Evolutionary conservation across 768 basidiomycete genomes (phyloP).

Genomic region (Leucosporidium scottii): DNA sequence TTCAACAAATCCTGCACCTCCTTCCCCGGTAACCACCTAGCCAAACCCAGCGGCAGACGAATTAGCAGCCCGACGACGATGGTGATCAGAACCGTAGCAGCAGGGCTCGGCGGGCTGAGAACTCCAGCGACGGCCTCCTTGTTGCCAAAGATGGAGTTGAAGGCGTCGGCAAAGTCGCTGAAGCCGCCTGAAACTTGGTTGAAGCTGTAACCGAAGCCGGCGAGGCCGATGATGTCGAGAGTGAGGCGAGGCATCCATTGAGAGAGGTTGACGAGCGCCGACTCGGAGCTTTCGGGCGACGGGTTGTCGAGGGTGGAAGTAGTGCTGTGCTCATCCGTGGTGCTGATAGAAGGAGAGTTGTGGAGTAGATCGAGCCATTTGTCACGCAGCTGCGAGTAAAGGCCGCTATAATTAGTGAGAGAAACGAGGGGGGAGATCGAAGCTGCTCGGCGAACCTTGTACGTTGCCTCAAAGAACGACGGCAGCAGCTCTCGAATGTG

Average conservation of each 20-base stretch:
- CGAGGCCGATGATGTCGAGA: slow-evolving; percentile 34
- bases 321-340: too few species aligned
- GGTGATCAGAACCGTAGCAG: too few species aligned
- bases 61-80: too few species aligned
- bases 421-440: too few species aligned
- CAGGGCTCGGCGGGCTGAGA: too few species aligned
- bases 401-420: too few species aligned
- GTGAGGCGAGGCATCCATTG: slow-evolving; percentile 41
- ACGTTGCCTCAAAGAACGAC: slow-evolving; percentile 22
- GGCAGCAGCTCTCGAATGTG: slow-evolving; percentile 27
- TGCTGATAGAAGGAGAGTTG: too few species aligned
- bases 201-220: slow-evolving; percentile 35
- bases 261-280: slow-evolving; percentile 38
- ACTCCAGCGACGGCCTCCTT: too few species aligned
- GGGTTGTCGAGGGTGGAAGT: too few species aligned
- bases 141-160: slow-evolving; percentile 1
- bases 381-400: slow-evolving; percentile 25
- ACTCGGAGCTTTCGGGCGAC: background rate
- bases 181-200: slow-evolving; percentile 12
- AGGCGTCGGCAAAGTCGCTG: slow-evolving; percentile 22
- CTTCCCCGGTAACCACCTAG: too few species aligned
- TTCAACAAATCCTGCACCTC: too few species aligned
- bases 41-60: too few species aligned
- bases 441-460: slow-evolving; percentile 13
- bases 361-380: slow-evolving; percentile 8